A percentile compares a stretch with the other conserved stretches of the same genome.
Evolutionary conservation across 2,329 filamentous ascomycete species (phyloP).

Genomic region (Aspergillus tamarii): DNA sequence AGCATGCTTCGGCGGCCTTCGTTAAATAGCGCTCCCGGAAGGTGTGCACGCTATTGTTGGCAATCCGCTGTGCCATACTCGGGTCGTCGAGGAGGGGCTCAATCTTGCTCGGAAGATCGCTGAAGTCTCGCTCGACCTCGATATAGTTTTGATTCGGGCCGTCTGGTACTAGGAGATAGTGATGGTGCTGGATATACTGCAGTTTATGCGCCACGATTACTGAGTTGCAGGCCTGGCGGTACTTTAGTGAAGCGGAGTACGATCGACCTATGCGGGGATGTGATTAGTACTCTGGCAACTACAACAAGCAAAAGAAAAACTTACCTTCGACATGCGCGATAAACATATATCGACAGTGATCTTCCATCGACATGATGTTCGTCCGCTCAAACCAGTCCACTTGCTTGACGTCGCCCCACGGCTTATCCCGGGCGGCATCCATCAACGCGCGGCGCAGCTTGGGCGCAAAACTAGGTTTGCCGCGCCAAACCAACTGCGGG

Average conservation of each 20-base stretch:
- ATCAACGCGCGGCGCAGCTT: conserved; percentile 46
- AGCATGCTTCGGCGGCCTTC: conserved; percentile 54
- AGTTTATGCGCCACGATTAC: conserved; percentile 52
- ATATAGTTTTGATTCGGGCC: conserved; percentile 53
- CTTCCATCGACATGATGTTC: conserved; percentile 53
- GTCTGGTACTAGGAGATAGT: conserved; percentile 45
- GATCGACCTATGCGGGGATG: conserved; percentile 31
- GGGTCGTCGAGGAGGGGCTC: conserved; percentile 40
- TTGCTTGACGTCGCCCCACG: conserved; percentile 53
- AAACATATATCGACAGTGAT: conserved; percentile 58
- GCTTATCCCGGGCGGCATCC: conserved; percentile 41
- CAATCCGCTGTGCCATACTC: conserved; percentile 46
- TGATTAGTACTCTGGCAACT: not conserved
- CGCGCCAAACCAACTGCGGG: conserved; percentile 53
- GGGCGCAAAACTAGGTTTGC: conserved; percentile 47
- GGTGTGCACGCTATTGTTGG: conserved; percentile 46
- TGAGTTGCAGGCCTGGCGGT: conserved; percentile 52
- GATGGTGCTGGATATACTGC: conserved; percentile 52
- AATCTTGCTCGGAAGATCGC: conserved; percentile 51
- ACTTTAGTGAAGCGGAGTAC: conserved; percentile 54
- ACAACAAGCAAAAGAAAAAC: not conserved
- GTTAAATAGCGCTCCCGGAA: conserved; percentile 56
- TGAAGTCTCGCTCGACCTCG: conserved; percentile 55
- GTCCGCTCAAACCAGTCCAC: conserved; percentile 44
- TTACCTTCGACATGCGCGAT: conserved; percentile 57